A percentile compares a stretch with the other conserved stretches of the same genome.
phyloP scores from a whole-genome alignment of 2,329 filamentous ascomycete species.

The Phyllosticta capitalensis region DNA sequence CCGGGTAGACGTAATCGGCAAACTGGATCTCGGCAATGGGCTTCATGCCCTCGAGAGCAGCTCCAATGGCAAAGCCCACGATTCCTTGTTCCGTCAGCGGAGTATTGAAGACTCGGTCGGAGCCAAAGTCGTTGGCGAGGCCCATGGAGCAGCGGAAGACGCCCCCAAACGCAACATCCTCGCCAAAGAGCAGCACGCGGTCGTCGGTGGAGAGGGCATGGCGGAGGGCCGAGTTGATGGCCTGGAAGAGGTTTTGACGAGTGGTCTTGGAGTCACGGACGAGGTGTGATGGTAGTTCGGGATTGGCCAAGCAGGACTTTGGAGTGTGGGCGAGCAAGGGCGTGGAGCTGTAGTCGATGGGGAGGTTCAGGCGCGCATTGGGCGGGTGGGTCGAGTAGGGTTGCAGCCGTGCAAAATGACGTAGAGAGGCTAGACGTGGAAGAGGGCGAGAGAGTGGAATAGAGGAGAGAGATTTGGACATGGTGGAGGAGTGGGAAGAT shows the following conservation, averaged over 20 bases:
- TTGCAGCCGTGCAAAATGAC: background rate
- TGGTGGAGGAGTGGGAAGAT: background rate
- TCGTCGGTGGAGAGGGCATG: constrained; percentile 77
- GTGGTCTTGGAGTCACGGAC: constrained; percentile 46
- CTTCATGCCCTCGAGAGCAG: constrained; percentile 82
- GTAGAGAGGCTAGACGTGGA: background rate
- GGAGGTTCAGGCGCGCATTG: constrained; percentile 63
- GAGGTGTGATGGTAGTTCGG: constrained; percentile 56
- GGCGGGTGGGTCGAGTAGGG: constrained; percentile 40
- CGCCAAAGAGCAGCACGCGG: constrained; percentile 82
- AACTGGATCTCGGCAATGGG: constrained; percentile 94
- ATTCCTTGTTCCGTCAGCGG: constrained; percentile 92
- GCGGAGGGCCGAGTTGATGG: constrained; percentile 81
- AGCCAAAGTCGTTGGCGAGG: constrained; percentile 76
- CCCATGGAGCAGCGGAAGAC: constrained; percentile 94
- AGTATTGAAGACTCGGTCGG: constrained; percentile 90
- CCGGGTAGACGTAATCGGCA: constrained; percentile 86
- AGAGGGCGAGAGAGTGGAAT: background rate
- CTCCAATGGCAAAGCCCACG: constrained; percentile 84
- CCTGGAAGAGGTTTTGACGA: constrained; percentile 86
- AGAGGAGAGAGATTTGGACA: background rate
- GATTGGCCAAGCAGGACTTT: constrained; percentile 58
- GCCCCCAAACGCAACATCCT: constrained; percentile 94
- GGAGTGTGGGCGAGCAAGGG: constrained; percentile 73
- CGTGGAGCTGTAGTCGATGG: constrained; percentile 77